Base-by-base conservation (phyloP, 371 early-diverging fungal species). In the Mortierella sp. region DNA sequence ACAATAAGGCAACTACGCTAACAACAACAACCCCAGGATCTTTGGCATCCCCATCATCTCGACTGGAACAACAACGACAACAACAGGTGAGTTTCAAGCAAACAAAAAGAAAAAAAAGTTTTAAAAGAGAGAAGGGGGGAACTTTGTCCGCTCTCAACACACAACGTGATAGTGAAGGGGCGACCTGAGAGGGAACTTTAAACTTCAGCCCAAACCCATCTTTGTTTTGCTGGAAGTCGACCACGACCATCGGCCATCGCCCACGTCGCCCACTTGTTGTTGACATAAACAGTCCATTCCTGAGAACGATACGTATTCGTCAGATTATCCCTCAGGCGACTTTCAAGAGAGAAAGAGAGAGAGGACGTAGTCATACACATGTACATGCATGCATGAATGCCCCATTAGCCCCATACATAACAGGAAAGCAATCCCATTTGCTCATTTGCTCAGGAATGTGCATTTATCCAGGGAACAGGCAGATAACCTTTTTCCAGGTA, bases 71-170 rank as follows among this genome's bases (percentile, higher is more conserved):
- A 66, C 41, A 47, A 8, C 39, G 45, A 47, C 41, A 66, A 66
- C 41, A 47, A 8, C 39, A 37, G 31, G 41, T 40, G 31, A 31
- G 43, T 66, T 66, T 66, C 22, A 31, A 47, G 19, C 24, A 41
- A 39, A 4, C 4, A 39, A 68, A 55, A 41, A 53, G 31, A 44
- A 44, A 44, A 69, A 61, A 45, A 44, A 69, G 55, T 53, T 69
- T 69, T 53, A 37, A 52, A 16, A 16, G 6, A 53, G 13, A 53
- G 1, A 29, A 55, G 19, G 31, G 19, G 34, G 29, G 34, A 19
- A 58, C 29, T 19, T 16, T 34, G 58, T 58, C 58, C 58, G 34
- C 58, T 6, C n/a, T n/a, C n/a, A n/a, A 22, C 47, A 47, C 31
- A 26, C 58, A 58, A 58, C 58, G 58, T 58, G 58, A 58, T 58